Evolutionary conservation across 2,329 filamentous ascomycete species (phyloP), one percentile per base, ranked within the genome.

Genomic region (Phyllosticta citriasiana): DNA sequence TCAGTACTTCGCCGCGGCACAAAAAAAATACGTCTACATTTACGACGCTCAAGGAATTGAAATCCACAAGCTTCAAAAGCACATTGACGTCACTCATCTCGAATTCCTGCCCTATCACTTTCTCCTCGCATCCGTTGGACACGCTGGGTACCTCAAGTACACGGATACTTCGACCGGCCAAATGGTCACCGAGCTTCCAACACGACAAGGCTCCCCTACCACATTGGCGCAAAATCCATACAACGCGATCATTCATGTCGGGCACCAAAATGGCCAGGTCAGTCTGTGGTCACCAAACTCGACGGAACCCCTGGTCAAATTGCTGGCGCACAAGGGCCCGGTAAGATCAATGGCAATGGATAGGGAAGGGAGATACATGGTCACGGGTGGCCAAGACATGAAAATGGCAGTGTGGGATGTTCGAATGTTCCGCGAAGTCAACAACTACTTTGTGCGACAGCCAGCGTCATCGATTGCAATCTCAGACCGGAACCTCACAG

Each of bases 21-120:
- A 99, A 76, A 97, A 96, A 80, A 94, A 93, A 76, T 88, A 94
- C 67, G 89, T 94, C 65, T 99, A 96, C 77, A 97, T 99, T 66
- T 99, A 99, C 78, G 94, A 97, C 70, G 82, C 85, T 62, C 84
- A 89, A 61, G 94, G 94, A 57, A 89, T 97, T 22, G 94, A 99
- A 77, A 78, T 99, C 60, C 94, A 99, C 73, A 92, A 89, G 71
- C 77, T 99, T 70, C 87, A 86, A 74, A 94, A 94, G 73, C 93
- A 96, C 72, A 84, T 89, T 64, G 94, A 99, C 73, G 89, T 95
- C 14, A 88, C 89, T 12, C 88, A 95, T 73, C 91, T 99, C 82
- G 91, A 97, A 74, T 99, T 97, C 71, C 79, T 97, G 14, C 93
- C 93, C 0, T 97, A 97, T 72, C 94, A 99, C 73, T 99, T 96